These are phyloP conservation scores for Heracleum sosnowskyi DNA, from an alignment of 129 eudicot genomes.

Conservation along the genomic window DNA sequence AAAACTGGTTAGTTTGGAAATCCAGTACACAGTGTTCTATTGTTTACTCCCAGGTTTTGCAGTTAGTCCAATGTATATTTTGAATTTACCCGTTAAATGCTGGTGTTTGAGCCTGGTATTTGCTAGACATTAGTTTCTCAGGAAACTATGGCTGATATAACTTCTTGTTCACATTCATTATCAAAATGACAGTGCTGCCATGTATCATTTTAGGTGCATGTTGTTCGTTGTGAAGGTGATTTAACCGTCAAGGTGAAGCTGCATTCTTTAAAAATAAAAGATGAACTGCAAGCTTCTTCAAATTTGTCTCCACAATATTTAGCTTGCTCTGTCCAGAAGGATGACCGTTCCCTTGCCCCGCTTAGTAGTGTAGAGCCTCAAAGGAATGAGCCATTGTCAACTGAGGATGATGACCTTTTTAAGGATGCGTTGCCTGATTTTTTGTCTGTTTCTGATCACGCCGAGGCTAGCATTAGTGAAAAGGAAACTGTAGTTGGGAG, in stretches of 20 bases:
- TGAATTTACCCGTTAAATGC: background rate
- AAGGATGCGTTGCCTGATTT: conserved; percentile 87
- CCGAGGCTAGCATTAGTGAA: conserved; percentile 36
- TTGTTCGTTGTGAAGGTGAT: conserved; percentile 60
- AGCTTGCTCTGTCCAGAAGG: conserved; percentile 73
- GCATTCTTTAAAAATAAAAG: conserved; percentile 74
- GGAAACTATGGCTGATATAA: background rate
- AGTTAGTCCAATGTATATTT: background rate
- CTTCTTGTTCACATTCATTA: background rate
- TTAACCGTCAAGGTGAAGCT: conserved; percentile 71
- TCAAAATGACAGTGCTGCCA: background rate
- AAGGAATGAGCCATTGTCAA: conserved; percentile 31
- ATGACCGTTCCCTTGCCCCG: conserved; percentile 23
- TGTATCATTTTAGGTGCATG: conserved; percentile 52
- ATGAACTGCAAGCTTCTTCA: conserved; percentile 62
- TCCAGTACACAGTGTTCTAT: background rate
- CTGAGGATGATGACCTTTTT: conserved; percentile 77
- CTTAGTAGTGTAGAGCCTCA: conserved; percentile 28
- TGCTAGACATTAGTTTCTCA: background rate
- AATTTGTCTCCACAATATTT: conserved; percentile 46
- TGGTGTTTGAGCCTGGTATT: background rate
- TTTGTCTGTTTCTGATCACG: conserved; percentile 41
- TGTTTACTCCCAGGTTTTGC: background rate
- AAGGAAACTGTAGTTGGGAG: conserved; percentile 34
- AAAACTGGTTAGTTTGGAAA: background rate